Evolutionary conservation across 2,329 filamentous ascomycete species (phyloP).

Genomic region (Apiospora arundinis): DNA sequence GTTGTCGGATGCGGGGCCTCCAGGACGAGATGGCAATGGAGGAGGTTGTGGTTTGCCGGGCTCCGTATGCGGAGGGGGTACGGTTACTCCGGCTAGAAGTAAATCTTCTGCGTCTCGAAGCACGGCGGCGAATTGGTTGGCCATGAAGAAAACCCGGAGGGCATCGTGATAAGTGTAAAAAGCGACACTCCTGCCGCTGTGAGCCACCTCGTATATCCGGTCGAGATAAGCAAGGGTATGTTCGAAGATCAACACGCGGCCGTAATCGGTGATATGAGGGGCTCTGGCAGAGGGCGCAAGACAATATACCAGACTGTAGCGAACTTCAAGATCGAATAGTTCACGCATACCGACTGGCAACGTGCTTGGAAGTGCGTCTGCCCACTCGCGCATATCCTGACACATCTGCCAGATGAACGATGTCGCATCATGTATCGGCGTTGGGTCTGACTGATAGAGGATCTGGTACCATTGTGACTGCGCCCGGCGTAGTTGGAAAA

Average conservation of each 20-base stretch:
- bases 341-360: conserved; percentile 71
- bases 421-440: conserved; percentile 71
- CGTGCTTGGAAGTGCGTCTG: conserved; percentile 72
- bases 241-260: conserved; percentile 83
- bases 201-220: conserved; percentile 72
- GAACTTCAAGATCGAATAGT: conserved; percentile 84
- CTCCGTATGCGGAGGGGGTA: conserved; percentile 50
- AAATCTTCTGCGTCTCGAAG: conserved; percentile 63
- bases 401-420: conserved; percentile 79
- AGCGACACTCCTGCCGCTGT: conserved; percentile 62
- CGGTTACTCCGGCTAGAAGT: conserved; percentile 56
- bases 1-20: conserved; percentile 52
- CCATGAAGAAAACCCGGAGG: conserved; percentile 80
- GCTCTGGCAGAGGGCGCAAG: conserved; percentile 80
- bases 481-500: conserved; percentile 83
- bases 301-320: conserved; percentile 91
- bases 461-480: conserved; percentile 92
- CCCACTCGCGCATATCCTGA: conserved; percentile 80
- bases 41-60: conserved; percentile 57
- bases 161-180: conserved; percentile 90
- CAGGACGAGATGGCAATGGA: conserved; percentile 56
- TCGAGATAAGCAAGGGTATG: conserved; percentile 83
- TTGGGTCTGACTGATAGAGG: conserved; percentile 79
- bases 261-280: conserved; percentile 76
- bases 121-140: conserved; percentile 67